Conservation (phyloP, 495 filamentous ascomycete species). For the Aspergillus avenaceus region DNA sequence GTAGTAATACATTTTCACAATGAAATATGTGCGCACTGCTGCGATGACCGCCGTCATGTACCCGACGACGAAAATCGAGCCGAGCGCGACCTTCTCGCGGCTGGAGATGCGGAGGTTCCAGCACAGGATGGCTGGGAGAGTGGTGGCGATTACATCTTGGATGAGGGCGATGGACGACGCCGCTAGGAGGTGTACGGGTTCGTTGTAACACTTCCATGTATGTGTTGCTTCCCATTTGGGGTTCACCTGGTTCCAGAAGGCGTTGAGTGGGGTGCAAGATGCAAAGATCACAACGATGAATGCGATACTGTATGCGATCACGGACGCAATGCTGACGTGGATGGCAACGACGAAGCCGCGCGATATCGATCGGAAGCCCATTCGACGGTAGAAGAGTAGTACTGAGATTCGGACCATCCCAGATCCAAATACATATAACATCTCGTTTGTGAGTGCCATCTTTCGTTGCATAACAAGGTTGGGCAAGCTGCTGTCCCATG, state of each 20-base stretch:
- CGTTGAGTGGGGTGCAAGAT: slow-evolving; percentile 4
- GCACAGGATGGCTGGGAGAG: slow-evolving; percentile 3
- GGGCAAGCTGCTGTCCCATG: slow-evolving; percentile 5
- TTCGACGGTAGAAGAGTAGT: slow-evolving; percentile 10
- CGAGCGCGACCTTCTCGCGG: slow-evolving; percentile 3
- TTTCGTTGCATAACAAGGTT: slow-evolving; percentile 7
- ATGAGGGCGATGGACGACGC: slow-evolving; percentile 3
- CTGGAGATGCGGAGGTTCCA: slow-evolving; percentile 2
- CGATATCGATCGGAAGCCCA: slow-evolving; percentile 3
- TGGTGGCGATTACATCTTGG: slow-evolving; percentile 5
- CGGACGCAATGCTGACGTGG: slow-evolving; percentile 8
- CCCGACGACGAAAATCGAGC: slow-evolving; percentile 1
- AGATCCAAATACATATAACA: slow-evolving; percentile 3
- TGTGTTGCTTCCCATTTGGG: slow-evolving; percentile 2
- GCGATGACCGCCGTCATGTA: slow-evolving; percentile 5
- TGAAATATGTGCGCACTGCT: slow-evolving; percentile 3
- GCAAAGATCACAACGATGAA: slow-evolving; percentile 6
- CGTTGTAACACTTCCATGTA: slow-evolving; percentile 1
- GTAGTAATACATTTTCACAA: slow-evolving; percentile 1
- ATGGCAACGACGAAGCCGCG: slow-evolving; percentile 2
- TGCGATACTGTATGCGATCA: slow-evolving; percentile 4
- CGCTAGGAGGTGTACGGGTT: slow-evolving; percentile 6
- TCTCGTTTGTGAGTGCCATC: slow-evolving; percentile 4
- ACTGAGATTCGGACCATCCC: slow-evolving; percentile 3
- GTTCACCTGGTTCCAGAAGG: slow-evolving; percentile 6